These are phyloP conservation scores for Coemansia sp. DNA, from an alignment of 192 early-diverging fungal species.

Conservation along the genomic window DNA sequence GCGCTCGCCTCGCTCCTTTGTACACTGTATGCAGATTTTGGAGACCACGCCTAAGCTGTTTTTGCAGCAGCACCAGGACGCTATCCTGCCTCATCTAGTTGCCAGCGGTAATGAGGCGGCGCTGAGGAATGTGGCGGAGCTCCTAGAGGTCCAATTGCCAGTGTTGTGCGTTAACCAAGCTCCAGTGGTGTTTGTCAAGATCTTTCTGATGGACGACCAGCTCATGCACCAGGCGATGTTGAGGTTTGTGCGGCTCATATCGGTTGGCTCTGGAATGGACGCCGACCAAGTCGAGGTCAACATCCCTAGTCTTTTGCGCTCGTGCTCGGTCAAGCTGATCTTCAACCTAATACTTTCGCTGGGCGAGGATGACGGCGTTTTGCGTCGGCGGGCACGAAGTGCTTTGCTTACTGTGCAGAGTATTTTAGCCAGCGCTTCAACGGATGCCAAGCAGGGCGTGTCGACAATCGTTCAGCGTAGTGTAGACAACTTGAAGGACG, in stretches of 20 bases:
- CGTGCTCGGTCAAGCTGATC: slow-evolving; percentile 52
- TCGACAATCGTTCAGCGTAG: slow-evolving; percentile 46
- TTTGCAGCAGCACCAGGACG: slow-evolving; percentile 28
- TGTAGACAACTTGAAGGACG: slow-evolving; percentile 25
- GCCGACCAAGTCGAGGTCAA: slow-evolving; percentile 47
- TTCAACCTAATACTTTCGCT: slow-evolving; percentile 53
- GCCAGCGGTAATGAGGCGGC: slow-evolving; percentile 32
- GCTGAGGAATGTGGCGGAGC: slow-evolving; percentile 33
- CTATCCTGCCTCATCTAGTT: slow-evolving; percentile 38
- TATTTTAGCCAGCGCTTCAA: slow-evolving; percentile 25
- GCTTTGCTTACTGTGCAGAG: slow-evolving; percentile 45
- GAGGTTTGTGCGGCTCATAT: slow-evolving; percentile 47
- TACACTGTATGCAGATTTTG: slow-evolving; percentile 47
- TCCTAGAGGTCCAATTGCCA: slow-evolving; percentile 36
- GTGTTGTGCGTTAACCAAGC: slow-evolving; percentile 56
- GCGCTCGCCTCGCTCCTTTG: slow-evolving; percentile 25
- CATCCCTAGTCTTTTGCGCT: slow-evolving; percentile 50
- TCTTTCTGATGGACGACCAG: slow-evolving; percentile 58
- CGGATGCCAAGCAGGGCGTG: slow-evolving; percentile 27
- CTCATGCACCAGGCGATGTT: slow-evolving; percentile 51
- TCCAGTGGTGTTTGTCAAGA: slow-evolving; percentile 46
- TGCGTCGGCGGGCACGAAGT: slow-evolving; percentile 47
- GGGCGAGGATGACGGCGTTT: slow-evolving; percentile 35
- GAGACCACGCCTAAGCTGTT: slow-evolving; percentile 30
- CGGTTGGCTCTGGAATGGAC: slow-evolving; percentile 35